Evolutionary conservation across 208 protist genomes (phyloP).

Genomic region (Herpetomonas tarakana): DNA sequence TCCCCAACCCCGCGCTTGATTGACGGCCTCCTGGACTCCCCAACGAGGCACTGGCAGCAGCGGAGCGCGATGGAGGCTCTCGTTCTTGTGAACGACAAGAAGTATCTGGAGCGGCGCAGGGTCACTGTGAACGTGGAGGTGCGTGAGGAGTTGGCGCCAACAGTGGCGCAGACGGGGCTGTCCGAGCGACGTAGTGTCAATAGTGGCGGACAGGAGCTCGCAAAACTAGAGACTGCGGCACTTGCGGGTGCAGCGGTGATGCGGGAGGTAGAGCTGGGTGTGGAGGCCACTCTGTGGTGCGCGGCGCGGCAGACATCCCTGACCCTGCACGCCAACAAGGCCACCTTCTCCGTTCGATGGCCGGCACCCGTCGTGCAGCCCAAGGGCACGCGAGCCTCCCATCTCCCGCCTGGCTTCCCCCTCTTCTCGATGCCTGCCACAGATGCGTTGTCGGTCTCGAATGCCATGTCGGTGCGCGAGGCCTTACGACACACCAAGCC

Average conservation of each 20-base stretch:
- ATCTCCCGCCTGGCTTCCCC: neutral
- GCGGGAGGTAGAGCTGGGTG: slow-evolving; percentile 18
- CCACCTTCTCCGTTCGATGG: slow-evolving; percentile 81
- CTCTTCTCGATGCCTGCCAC: too few species aligned
- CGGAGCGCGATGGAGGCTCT: slow-evolving; percentile 5
- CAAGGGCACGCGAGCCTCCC: slow-evolving; percentile 4
- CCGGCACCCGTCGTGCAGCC: slow-evolving; percentile 56
- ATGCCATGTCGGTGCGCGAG: neutral
- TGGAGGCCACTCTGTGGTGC: slow-evolving; percentile 65
- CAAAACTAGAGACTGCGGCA: too few species aligned
- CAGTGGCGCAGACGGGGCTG: too few species aligned
- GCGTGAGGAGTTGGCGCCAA: neutral
- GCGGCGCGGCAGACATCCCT: slow-evolving; percentile 60
- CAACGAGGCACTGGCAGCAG: neutral
- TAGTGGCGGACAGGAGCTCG: too few species aligned
- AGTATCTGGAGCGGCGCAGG: slow-evolving; percentile 3
- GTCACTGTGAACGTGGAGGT: neutral
- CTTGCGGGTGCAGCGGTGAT: neutral
- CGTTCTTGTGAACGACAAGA: slow-evolving; percentile 4
- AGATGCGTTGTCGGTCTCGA: too few species aligned
- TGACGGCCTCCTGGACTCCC: slow-evolving; percentile 19
- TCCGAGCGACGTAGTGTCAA: too few species aligned
- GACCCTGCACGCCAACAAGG: slow-evolving; percentile 54
- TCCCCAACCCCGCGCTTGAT: slow-evolving; percentile 51
- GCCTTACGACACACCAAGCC: neutral